phyloP scores from a whole-genome alignment of 148 eudicot genomes.

The Suaeda aralocaspica region DNA sequence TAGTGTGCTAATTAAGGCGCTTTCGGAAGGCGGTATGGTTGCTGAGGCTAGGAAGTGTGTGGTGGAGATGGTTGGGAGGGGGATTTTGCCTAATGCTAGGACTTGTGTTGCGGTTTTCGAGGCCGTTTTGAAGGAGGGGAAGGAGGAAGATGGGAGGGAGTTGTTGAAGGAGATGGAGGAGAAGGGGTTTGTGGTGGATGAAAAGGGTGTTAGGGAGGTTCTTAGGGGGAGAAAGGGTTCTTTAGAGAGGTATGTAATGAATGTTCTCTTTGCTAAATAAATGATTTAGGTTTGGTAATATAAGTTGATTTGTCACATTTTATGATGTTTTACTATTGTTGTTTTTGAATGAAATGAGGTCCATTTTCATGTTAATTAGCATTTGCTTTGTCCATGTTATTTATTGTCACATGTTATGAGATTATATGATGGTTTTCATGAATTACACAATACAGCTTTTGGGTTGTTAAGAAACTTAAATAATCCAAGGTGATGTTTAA shows the following conservation, averaged over 20 bases:
- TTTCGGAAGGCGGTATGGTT: slow-evolving; percentile 42
- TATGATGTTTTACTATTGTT: neutral
- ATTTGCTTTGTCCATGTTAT: too few relatives aligned
- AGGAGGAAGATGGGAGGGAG: slow-evolving; percentile 53
- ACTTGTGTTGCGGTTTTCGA: slow-evolving; percentile 47
- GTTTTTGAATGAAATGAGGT: too few relatives aligned
- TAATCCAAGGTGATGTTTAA: too few relatives aligned
- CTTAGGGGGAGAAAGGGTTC: slow-evolving; percentile 44
- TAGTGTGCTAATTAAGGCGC: slow-evolving; percentile 47
- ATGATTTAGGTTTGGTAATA: slow-evolving; percentile 15
- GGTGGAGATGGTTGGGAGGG: slow-evolving; percentile 62
- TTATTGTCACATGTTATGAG: too few relatives aligned
- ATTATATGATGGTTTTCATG: neutral
- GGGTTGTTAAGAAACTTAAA: too few relatives aligned
- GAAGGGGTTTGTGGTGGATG: slow-evolving; percentile 48
- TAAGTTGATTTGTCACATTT: neutral
- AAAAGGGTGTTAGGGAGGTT: slow-evolving; percentile 47
- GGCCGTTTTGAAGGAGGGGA: slow-evolving; percentile 45
- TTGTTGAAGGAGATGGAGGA: slow-evolving; percentile 45
- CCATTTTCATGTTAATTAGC: too few relatives aligned
- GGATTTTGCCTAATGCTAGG: slow-evolving; percentile 51
- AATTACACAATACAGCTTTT: neutral
- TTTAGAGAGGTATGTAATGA: slow-evolving; percentile 37
- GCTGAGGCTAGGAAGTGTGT: slow-evolving; percentile 52
- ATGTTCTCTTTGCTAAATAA: slow-evolving; percentile 47